These are phyloP conservation scores for Veloporphyrellus conicus DNA, from an alignment of 1,284 basidiomycete genomes.

Conservation along the genomic window DNA sequence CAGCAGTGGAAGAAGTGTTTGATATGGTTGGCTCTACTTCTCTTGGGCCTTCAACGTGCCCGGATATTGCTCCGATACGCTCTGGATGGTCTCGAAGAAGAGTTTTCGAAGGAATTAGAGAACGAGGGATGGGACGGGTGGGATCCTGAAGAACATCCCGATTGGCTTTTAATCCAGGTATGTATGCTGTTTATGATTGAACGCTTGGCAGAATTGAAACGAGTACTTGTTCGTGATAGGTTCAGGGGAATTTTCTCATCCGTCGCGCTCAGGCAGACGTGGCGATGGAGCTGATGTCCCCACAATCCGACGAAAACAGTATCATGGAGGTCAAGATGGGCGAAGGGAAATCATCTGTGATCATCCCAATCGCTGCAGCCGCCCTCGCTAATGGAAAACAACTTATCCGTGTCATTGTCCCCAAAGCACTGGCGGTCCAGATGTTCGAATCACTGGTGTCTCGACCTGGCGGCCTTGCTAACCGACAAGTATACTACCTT, in stretches of 20 bases:
- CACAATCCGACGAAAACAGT: conserved; percentile 33
- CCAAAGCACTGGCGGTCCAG: conserved; percentile 40
- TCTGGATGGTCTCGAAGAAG: not conserved
- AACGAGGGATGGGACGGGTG: conserved; percentile 19
- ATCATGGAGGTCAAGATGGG: conserved; percentile 54
- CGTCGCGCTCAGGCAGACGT: conserved; percentile 39
- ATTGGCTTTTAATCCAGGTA: conserved; percentile 47
- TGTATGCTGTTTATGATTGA: too few species aligned
- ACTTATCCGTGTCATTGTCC: conserved; percentile 45
- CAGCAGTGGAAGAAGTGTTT: conserved; percentile 29
- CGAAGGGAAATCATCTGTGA: conserved; percentile 55
- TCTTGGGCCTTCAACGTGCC: conserved; percentile 32
- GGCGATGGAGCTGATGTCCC: conserved; percentile 44
- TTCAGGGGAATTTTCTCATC: conserved; percentile 39
- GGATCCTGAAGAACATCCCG: conserved; percentile 22
- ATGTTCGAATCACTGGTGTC: conserved; percentile 49
- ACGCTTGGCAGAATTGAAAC: too few species aligned
- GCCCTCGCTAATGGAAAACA: conserved; percentile 40
- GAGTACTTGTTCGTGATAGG: conserved; percentile 21
- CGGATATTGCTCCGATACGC: not conserved
- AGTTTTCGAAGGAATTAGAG: conserved; percentile 1
- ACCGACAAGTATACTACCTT: conserved; percentile 44
- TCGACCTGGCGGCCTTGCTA: conserved; percentile 41
- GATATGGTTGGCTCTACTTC: conserved; percentile 22
- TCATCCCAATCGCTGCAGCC: conserved; percentile 43